These are phyloP conservation scores for Cornus florida DNA, from an alignment of 148 eudicot genomes.

Conservation along the genomic window DNA sequence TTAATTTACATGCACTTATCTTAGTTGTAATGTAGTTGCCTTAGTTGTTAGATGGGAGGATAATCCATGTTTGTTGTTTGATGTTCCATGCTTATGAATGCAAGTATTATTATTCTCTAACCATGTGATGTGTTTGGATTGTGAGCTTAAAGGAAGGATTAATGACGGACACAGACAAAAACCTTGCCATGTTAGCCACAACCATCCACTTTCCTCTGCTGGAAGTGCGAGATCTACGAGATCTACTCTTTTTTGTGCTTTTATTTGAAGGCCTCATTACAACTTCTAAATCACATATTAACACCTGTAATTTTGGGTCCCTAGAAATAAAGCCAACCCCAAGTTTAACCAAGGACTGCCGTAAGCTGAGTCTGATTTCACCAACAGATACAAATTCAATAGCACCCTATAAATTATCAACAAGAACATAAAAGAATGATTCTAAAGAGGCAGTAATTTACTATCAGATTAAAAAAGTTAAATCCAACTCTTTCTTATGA, in stretches of 20 bases:
- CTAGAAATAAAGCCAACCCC: slow-evolving; percentile 87
- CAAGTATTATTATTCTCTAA: too few species aligned
- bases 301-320: slow-evolving; percentile 85
- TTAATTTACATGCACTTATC: too few species aligned
- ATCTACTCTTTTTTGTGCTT: slow-evolving; percentile 46
- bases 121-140: too few species aligned
- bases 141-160: too few species aligned
- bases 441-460: slow-evolving; percentile 9
- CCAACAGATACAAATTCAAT: slow-evolving; percentile 86
- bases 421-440: slow-evolving; percentile 21
- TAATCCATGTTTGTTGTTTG: too few species aligned
- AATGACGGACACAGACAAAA: slow-evolving; percentile 84
- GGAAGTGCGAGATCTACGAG: slow-evolving; percentile 58
- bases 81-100: too few species aligned
- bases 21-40: too few species aligned
- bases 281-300: slow-evolving; percentile 81
- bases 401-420: slow-evolving; percentile 66
- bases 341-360: slow-evolving; percentile 90
- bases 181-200: slow-evolving; percentile 84
- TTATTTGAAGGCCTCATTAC: slow-evolving; percentile 68
- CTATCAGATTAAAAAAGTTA: not conserved
- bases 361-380: slow-evolving; percentile 87
- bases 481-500: slow-evolving; percentile 1
- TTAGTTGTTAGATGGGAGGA: too few species aligned
- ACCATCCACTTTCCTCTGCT: slow-evolving; percentile 93